Percentiles rank a stretch among this genome's conserved stretches.
Evolutionary conservation across 164 flowering plant genomes (phyloP).

Genomic region (Annona squamosa): DNA sequence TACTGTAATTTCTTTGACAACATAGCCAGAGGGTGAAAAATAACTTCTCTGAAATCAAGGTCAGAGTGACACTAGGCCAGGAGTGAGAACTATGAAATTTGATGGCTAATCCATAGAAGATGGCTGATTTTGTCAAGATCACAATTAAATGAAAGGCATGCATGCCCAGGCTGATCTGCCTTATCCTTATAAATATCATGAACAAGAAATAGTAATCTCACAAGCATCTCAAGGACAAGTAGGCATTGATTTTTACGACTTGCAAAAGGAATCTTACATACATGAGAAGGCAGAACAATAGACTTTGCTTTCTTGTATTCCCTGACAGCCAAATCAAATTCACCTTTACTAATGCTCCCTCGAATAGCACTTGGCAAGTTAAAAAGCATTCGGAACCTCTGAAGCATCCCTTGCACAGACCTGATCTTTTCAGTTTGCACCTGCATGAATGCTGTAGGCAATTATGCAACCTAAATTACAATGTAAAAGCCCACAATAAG

Average conservation of each 20-base stretch:
- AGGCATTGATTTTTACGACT: neutral
- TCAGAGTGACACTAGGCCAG: neutral
- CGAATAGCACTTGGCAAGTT: slow-evolving; percentile 95
- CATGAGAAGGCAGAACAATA: slow-evolving; percentile 94
- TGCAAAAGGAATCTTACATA: slow-evolving; percentile 21
- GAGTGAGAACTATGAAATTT: neutral
- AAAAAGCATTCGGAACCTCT: slow-evolving; percentile 89
- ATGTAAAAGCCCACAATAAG: neutral
- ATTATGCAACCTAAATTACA: neutral
- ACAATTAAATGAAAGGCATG: neutral
- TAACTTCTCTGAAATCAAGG: neutral
- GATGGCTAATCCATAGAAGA: neutral
- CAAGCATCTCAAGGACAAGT: neutral
- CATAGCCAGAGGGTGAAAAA: neutral
- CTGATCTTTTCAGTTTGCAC: slow-evolving; percentile 98
- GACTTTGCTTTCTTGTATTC: slow-evolving; percentile 98
- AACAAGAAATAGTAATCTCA: neutral
- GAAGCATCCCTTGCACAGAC: slow-evolving; percentile 99
- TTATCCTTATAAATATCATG: neutral
- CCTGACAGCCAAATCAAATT: slow-evolving; percentile 94
- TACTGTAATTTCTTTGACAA: neutral
- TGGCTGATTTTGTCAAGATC: neutral
- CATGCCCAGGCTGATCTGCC: neutral
- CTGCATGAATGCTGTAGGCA: slow-evolving; percentile 28
- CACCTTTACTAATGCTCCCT: slow-evolving; percentile 92